Base-by-base conservation (phyloP, 2,329 filamentous ascomycete species). In the Tolypocladium pustulatum region DNA sequence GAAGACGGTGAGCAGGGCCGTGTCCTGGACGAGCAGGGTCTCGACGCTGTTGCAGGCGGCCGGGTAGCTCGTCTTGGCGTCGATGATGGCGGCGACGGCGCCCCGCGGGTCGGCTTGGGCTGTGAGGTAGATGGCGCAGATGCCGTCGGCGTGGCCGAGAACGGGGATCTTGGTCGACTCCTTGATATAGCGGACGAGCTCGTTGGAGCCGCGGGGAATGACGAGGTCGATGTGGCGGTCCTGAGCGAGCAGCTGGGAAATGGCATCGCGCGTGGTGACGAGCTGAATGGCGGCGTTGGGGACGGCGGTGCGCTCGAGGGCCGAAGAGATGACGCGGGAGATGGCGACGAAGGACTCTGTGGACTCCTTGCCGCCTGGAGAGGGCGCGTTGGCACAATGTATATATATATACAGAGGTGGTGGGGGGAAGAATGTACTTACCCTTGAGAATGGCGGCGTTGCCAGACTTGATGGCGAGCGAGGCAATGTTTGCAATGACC, bases 401-500 rank as follows among this genome's bases (percentile, higher is more conserved):
- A 17, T 3, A n/a, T n/a, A n/a, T n/a, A n/a, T n/a, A n/a, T n/a
- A 9, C 25, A 17, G 5, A 22, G 4, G 20, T 6, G 12, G 34
- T 20, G 27, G 5, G 8, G 34, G 20, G 20, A 10, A 60, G n/a
- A n/a, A n/a, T n/a, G 49, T 38, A 17, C 51, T 61, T 67, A 81
- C 86, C 93, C 80, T 99, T 99, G 61, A 99, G 79, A 67, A 99
- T 97, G 56, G 92, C 94, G 40, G 94, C 89, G 73, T 99, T 99
- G 67, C 91, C 94, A 15, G 93, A 97, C 73, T 99, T 99, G 74
- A 99, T 90, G 41, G 94, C 92, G 30, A 99, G 81, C 4, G 92
- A 90, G 62, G 94, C 91, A 69, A 99, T 97, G 73, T 99, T 99
- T 69, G 93, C 94, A 69, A 99, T 97, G 64, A 99, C 94, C 75